Evolutionary conservation across 2,329 filamentous ascomycete genomes (phyloP).

Genomic region (Thelonectria blattea): DNA sequence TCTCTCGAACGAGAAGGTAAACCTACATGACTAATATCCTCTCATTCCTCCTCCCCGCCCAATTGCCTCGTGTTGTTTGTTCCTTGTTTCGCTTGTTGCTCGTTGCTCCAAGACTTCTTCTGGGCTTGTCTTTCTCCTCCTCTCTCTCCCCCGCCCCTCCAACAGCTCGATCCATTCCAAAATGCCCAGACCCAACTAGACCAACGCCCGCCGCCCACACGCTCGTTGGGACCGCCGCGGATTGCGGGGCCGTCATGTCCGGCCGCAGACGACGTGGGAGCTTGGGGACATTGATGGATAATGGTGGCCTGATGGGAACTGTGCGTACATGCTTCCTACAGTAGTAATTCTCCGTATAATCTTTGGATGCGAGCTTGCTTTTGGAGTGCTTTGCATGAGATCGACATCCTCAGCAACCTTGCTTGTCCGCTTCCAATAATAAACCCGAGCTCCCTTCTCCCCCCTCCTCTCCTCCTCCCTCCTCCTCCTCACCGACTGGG

Average conservation of each 20-base stretch:
- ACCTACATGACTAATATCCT: background rate
- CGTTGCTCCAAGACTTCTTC: background rate
- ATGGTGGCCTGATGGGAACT: background rate
- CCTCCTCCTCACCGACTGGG: background rate
- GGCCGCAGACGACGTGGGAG: background rate
- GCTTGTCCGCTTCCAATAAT: conserved; percentile 2
- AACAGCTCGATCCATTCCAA: background rate
- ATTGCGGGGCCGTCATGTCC: conserved; percentile 31
- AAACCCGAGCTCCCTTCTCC: conserved; percentile 10
- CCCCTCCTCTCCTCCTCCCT: too few relatives aligned
- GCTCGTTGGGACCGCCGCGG: conserved; percentile 2
- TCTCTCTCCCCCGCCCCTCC: background rate
- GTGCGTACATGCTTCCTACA: too few relatives aligned
- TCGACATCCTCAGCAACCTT: conserved; percentile 1
- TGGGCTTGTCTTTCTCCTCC: too few relatives aligned
- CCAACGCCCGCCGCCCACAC: background rate
- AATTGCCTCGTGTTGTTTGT: background rate
- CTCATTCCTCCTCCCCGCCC: background rate
- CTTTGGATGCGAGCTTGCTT: background rate
- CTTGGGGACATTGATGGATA: background rate
- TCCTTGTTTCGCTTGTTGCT: conserved; percentile 11
- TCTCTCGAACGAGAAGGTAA: background rate
- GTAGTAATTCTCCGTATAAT: too few relatives aligned
- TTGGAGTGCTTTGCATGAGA: background rate
- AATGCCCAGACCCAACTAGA: conserved; percentile 21